These are phyloP conservation scores for Alternaria panax DNA, from an alignment of 2,329 filamentous ascomycete genomes.

Conservation along the genomic window DNA sequence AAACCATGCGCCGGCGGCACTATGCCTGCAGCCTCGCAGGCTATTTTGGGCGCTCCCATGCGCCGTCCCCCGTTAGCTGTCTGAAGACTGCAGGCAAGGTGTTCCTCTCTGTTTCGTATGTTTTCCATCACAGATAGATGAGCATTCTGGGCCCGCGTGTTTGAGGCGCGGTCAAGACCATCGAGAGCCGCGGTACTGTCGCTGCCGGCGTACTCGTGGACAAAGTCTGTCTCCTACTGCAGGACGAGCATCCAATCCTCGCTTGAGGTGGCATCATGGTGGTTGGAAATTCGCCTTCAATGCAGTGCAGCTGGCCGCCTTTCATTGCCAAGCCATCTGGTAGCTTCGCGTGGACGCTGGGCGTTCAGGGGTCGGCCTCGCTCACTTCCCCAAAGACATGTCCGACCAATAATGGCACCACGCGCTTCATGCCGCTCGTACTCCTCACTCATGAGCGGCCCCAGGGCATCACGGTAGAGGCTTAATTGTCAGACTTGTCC, in stretches of 20 bases:
- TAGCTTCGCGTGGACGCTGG: constrained; percentile 14
- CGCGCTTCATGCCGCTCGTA: constrained; percentile 10
- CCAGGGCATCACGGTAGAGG: constrained; percentile 17
- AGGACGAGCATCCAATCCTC: neutral
- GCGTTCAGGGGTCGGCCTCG: constrained; percentile 15
- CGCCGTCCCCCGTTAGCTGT: constrained; percentile 31
- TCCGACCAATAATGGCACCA: constrained; percentile 14
- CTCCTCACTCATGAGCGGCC: constrained; percentile 11
- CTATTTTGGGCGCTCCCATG: constrained; percentile 35
- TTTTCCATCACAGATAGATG: constrained; percentile 11
- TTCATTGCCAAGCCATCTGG: constrained; percentile 20
- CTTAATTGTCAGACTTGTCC: constrained; percentile 19
- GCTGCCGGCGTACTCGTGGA: neutral
- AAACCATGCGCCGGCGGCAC: constrained; percentile 10
- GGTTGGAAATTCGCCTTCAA: constrained; percentile 17
- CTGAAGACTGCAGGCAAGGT: constrained; percentile 20
- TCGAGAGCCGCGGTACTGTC: neutral
- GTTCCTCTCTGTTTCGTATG: constrained; percentile 29
- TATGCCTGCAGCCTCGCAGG: constrained; percentile 17
- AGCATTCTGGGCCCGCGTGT: constrained; percentile 1
- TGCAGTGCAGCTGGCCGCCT: constrained; percentile 19
- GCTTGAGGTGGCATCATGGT: constrained; percentile 25
- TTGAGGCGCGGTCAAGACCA: neutral
- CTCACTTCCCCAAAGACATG: constrained; percentile 3
- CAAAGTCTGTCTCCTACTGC: neutral